Percentiles rank a stretch among this genome's conserved stretches.
phyloP scores from a whole-genome alignment of 208 protist genomes.

The Leishmania braziliensis region DNA sequence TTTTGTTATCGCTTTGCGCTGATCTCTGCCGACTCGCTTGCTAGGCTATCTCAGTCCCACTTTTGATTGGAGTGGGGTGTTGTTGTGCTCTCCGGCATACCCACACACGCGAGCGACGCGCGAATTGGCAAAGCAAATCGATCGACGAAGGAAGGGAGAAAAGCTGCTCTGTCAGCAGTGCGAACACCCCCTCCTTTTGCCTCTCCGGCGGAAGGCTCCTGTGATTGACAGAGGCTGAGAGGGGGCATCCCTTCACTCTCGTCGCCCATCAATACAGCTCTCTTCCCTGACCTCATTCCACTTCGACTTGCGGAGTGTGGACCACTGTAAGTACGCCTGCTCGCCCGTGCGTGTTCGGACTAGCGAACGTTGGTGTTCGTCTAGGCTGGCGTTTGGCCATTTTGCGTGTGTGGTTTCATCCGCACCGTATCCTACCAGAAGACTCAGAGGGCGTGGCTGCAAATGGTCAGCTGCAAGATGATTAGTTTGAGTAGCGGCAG shows the following conservation, averaged over 20 bases:
- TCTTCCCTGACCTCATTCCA: background rate
- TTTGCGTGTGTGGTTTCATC: too few species aligned
- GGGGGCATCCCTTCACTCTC: background rate
- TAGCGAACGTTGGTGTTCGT: background rate
- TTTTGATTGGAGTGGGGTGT: background rate
- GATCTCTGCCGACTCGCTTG: background rate
- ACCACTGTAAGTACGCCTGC: background rate
- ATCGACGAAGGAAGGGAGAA: background rate
- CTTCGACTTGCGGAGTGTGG: background rate
- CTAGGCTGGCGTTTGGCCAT: background rate
- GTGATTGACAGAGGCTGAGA: background rate
- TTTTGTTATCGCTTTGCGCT: background rate
- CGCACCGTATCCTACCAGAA: background rate
- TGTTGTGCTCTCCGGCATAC: background rate
- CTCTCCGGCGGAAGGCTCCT: background rate
- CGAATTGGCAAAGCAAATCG: background rate
- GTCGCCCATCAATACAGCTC: background rate
- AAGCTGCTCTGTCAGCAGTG: background rate
- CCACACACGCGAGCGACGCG: background rate
- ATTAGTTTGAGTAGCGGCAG: constrained; percentile 28
- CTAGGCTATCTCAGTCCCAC: background rate
- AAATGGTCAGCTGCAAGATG: background rate
- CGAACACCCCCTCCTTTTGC: background rate
- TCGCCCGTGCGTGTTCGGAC: background rate
- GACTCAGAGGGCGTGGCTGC: background rate